Evolutionary conservation across 148 eudicot genomes (phyloP).

Genomic region (Rhododendron mucronatum): DNA sequence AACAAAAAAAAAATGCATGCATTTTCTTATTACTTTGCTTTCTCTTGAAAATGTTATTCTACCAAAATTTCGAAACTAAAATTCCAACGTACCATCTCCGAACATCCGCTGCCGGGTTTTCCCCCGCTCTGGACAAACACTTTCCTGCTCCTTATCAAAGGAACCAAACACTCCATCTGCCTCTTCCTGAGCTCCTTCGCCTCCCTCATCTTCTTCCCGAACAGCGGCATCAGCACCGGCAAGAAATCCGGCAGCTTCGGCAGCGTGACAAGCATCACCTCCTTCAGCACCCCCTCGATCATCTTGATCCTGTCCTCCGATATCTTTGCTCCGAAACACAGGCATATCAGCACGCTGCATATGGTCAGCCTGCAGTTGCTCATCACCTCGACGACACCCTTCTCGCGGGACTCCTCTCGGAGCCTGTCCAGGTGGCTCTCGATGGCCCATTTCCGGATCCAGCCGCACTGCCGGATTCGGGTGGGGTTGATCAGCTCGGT

Average conservation of each 20-base stretch:
- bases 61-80: background rate
- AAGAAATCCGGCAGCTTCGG: conserved; percentile 87
- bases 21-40: too few relatives aligned
- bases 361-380: conserved; percentile 64
- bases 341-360: conserved; percentile 74
- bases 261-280: conserved; percentile 76
- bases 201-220: conserved; percentile 48
- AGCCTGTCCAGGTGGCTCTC: conserved; percentile 60
- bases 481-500: conserved; percentile 75
- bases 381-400: conserved; percentile 76
- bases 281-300: conserved; percentile 72
- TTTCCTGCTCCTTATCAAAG: conserved; percentile 54
- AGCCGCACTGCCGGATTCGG: conserved; percentile 63
- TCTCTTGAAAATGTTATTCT: too few relatives aligned
- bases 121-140: conserved; percentile 53
- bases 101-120: conserved; percentile 14
- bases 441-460: conserved; percentile 87
- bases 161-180: conserved; percentile 67
- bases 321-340: conserved; percentile 81
- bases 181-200: conserved; percentile 62
- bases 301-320: conserved; percentile 37
- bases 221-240: conserved; percentile 61
- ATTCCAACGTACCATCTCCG: conserved; percentile 56
- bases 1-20: too few relatives aligned
- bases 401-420: conserved; percentile 26